Percentiles rank a stretch among this genome's conserved stretches.
These are phyloP conservation scores for Oryza glaberrima DNA, from an alignment of 176 grass and related monocot species.

Conservation along the genomic window DNA sequence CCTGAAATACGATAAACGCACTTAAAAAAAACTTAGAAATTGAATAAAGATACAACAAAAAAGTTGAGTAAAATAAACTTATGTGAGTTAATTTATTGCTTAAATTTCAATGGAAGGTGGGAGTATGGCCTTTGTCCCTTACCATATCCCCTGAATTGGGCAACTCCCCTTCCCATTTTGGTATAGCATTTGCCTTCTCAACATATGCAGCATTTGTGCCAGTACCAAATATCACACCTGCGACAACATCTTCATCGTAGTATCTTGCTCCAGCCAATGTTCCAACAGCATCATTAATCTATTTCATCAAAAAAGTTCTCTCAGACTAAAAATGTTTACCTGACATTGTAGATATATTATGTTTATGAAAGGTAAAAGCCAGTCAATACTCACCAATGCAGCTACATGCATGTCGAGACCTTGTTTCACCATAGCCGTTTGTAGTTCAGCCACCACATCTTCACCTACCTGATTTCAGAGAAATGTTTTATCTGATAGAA, in stretches of 20 bases:
- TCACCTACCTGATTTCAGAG: conserved; percentile 65
- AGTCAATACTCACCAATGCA: conserved; percentile 59
- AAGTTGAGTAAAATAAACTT: background rate
- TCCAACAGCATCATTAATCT: conserved; percentile 93
- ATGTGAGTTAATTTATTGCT: background rate
- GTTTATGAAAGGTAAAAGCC: background rate
- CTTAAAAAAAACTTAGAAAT: conserved; percentile 7
- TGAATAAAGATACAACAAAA: conserved; percentile 23
- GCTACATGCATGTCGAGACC: conserved; percentile 80
- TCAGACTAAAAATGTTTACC: background rate
- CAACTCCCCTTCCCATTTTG: conserved; percentile 69
- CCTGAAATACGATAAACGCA: conserved; percentile 49
- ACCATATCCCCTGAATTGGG: conserved; percentile 83
- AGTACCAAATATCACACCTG: conserved; percentile 88
- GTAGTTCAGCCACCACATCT: conserved; percentile 78
- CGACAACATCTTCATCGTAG: conserved; percentile 67
- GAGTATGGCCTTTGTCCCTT: conserved; percentile 26
- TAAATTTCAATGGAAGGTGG: conserved; percentile 15
- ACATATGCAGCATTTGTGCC: conserved; percentile 96
- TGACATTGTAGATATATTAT: background rate
- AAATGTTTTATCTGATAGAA: conserved; percentile 7
- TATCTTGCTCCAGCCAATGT: conserved; percentile 87
- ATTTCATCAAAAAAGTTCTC: conserved; percentile 35
- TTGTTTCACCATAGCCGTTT: conserved; percentile 69
- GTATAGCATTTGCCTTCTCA: conserved; percentile 66